A percentile compares a stretch with the other conserved stretches of the same genome.
phyloP scores from a whole-genome alignment of 805 yeast genomes.

The Maudiozyma pseudohumilis region DNA sequence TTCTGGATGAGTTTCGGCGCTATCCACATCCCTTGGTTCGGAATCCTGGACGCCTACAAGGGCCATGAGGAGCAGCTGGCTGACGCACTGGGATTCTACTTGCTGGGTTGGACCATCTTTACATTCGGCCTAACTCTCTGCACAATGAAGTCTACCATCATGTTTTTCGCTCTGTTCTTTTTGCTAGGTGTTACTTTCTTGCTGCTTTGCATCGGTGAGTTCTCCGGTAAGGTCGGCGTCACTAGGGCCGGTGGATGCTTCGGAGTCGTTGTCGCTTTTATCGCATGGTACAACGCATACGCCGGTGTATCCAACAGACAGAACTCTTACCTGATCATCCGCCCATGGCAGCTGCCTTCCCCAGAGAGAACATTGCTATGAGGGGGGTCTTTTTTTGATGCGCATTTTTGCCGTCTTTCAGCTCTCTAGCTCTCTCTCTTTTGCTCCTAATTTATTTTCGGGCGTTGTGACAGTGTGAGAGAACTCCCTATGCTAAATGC shows the following conservation, averaged over 20 bases:
- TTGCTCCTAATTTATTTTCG: too few species aligned
- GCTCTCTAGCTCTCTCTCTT: too few species aligned
- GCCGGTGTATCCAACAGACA: slow-evolving; percentile 59
- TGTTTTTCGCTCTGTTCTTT: slow-evolving; percentile 49
- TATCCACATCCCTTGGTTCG: slow-evolving; percentile 48
- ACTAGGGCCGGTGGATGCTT: slow-evolving; percentile 52
- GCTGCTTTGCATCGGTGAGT: slow-evolving; percentile 43
- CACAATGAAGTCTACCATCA: slow-evolving; percentile 56
- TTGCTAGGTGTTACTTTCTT: slow-evolving; percentile 45
- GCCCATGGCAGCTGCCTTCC: slow-evolving; percentile 27
- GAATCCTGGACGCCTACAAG: slow-evolving; percentile 44
- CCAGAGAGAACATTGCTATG: slow-evolving; percentile 10
- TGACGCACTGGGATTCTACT: slow-evolving; percentile 49
- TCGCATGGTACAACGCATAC: slow-evolving; percentile 63
- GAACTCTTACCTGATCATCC: slow-evolving; percentile 36
- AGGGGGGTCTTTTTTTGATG: background rate
- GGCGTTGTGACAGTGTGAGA: too few species aligned
- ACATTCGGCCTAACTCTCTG: slow-evolving; percentile 44
- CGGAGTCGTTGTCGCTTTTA: slow-evolving; percentile 51
- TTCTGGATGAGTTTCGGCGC: slow-evolving; percentile 64
- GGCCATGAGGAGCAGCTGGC: slow-evolving; percentile 29
- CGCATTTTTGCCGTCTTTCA: too few species aligned
- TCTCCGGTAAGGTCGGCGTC: slow-evolving; percentile 34
- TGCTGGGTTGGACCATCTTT: slow-evolving; percentile 56
- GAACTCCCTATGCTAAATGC: too few species aligned